phyloP scores from a whole-genome alignment of 2,329 filamentous ascomycete genomes.

The Aureobasidium melanogenum region DNA sequence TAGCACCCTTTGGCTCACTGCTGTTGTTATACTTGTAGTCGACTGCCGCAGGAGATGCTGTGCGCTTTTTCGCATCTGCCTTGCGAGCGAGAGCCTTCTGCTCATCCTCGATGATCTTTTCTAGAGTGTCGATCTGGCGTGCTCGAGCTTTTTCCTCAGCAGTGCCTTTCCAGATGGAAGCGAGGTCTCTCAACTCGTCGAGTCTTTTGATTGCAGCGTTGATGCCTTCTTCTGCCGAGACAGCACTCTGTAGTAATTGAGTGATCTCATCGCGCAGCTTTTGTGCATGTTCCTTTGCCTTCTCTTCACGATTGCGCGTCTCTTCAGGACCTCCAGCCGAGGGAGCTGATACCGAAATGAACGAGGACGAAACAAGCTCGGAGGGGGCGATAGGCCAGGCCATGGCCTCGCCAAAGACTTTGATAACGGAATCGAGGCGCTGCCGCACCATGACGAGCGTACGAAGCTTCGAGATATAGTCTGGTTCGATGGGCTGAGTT shows the following conservation, averaged over 20 bases:
- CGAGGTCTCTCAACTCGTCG: conserved; percentile 66
- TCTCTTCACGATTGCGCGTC: conserved; percentile 68
- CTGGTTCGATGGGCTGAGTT: conserved; percentile 18
- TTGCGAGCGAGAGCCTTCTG: conserved; percentile 36
- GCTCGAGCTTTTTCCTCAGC: conserved; percentile 80
- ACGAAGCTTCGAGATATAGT: conserved; percentile 67
- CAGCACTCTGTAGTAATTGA: conserved; percentile 49
- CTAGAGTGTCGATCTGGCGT: conserved; percentile 73
- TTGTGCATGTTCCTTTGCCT: conserved; percentile 72
- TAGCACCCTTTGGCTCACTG: conserved; percentile 15
- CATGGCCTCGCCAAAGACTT: conserved; percentile 90
- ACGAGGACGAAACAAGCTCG: conserved; percentile 75
- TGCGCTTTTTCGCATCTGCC: conserved; percentile 14
- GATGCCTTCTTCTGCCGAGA: conserved; percentile 56
- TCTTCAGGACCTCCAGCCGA: conserved; percentile 52
- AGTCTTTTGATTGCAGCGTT: conserved; percentile 66
- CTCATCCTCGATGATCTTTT: conserved; percentile 73
- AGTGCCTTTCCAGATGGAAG: conserved; percentile 87
- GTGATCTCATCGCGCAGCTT: conserved; percentile 63
- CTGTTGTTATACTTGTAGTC: conserved; percentile 23
- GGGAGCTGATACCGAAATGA: conserved; percentile 83
- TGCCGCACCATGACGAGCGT: conserved; percentile 73
- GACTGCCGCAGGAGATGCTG: conserved; percentile 15
- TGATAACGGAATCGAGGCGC: conserved; percentile 82
- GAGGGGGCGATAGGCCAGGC: conserved; percentile 87